Evolutionary conservation across 1,284 basidiomycete species (phyloP), one percentile per base, ranked within the genome.

Genomic region (Malassezia caprae): DNA sequence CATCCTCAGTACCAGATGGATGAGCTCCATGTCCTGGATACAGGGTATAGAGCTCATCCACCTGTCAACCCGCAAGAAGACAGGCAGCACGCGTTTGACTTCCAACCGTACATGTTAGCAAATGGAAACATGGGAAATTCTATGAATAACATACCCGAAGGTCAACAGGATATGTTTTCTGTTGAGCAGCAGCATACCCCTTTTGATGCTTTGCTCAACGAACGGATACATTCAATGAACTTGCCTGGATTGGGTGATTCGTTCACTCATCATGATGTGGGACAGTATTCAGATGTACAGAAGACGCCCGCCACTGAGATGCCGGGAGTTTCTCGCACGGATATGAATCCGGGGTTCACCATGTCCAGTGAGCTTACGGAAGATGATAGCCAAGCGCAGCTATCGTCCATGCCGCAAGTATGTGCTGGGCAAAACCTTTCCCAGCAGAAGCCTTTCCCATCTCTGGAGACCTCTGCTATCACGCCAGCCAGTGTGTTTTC

Each of bases 401-500:
- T 39, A 12, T 39, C 37, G 1, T 39, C 37, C 8, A 39, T 21
- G 17, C 19, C 37, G 3, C 37, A 39, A 10, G 37, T 39, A 39
- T 5, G 19, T 12, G 7, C 37, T 19, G 37, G 37, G 4, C 37
- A 39, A 39, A 19, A 39, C 15, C 37, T 15, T 15, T 4, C 2
- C 12, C 27, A 32, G 39, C 48, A 44, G 17, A 44, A 44, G 19
- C 21, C 32, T 2, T 51, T 12, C n/a, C 28, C 63, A 1, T 66
- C 70, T 10, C 58, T 73, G 40, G 69, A 71, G 35, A 62, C 67
- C 0, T 61, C 69, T 8, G 64, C 67, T 2, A 61, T 69, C 34
- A 74, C 72, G 3, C 72, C 72, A 0, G 72, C 72, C 15, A 73
- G 69, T 48, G 72, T 72, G 26, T 74, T 74, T 27, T 69, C 75